These are phyloP conservation scores for Candolleomyces eurysporus DNA, from an alignment of 768 basidiomycete genomes.

Conservation along the genomic window DNA sequence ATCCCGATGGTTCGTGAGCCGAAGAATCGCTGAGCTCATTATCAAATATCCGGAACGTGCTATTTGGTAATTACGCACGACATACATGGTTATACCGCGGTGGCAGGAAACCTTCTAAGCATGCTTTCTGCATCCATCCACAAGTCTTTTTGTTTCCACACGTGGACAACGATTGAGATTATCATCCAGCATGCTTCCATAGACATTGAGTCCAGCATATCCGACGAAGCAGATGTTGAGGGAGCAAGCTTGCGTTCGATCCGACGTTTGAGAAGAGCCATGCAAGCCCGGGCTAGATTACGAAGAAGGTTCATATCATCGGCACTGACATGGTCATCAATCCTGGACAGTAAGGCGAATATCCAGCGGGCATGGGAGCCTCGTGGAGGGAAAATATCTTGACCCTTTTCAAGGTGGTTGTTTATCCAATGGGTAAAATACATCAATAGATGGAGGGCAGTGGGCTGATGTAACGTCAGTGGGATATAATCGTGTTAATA, in stretches of 20 bases:
- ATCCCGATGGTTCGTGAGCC: not conserved
- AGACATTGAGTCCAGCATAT: conserved; percentile 17
- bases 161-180: conserved; percentile 56
- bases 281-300: conserved; percentile 69
- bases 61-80: not conserved
- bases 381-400: conserved; percentile 38
- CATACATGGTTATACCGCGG: not conserved
- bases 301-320: conserved; percentile 80
- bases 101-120: conserved; percentile 22
- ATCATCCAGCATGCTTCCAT: conserved; percentile 73
- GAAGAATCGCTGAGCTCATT: not conserved
- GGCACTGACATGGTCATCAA: conserved; percentile 67
- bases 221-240: conserved; percentile 5
- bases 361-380: conserved; percentile 75
- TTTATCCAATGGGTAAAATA: conserved; percentile 85
- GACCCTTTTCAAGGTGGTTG: conserved; percentile 47
- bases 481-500: not conserved
- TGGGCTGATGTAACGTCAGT: conserved; percentile 43
- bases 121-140: conserved; percentile 74
- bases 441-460: conserved; percentile 75
- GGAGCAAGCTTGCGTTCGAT: conserved; percentile 16
- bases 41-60: not conserved
- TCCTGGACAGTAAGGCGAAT: conserved; percentile 65
- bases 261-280: conserved; percentile 40
- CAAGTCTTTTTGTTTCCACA: conserved; percentile 80